These are phyloP conservation scores for Thymus quinquecostatus DNA, from an alignment of 257 asterid species.

Conservation along the genomic window DNA sequence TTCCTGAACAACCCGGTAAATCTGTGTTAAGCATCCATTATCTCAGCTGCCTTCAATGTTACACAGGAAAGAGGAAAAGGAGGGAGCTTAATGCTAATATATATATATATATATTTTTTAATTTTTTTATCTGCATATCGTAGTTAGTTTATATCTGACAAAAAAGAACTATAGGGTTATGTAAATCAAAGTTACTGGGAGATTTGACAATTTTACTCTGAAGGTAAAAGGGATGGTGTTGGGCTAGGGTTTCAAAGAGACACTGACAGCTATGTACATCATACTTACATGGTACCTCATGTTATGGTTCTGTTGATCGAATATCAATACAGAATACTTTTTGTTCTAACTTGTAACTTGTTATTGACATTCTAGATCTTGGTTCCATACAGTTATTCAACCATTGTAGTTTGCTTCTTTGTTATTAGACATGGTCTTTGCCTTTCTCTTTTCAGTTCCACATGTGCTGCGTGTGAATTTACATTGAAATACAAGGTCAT, in stretches of 20 bases:
- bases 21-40: conserved; percentile 15
- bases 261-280: neutral
- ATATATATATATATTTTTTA: no score
- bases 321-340: neutral
- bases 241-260: neutral
- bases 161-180: neutral
- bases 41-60: conserved; percentile 5
- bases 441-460: conserved; percentile 19
- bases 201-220: neutral
- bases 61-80: neutral
- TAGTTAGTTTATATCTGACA: neutral
- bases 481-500: conserved; percentile 2
- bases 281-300: neutral
- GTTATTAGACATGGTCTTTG: neutral
- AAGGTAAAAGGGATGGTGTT: neutral
- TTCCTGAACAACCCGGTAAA: neutral
- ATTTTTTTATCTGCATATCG: neutral
- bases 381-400: neutral
- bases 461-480: neutral
- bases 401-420: neutral
- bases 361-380: conserved; percentile 6
- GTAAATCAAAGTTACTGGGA: neutral
- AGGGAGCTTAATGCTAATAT: neutral
- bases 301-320: neutral
- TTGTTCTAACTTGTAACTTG: neutral